Evolutionary conservation across 148 eudicot species (phyloP).

Genomic region (Polygonum aviculare): DNA sequence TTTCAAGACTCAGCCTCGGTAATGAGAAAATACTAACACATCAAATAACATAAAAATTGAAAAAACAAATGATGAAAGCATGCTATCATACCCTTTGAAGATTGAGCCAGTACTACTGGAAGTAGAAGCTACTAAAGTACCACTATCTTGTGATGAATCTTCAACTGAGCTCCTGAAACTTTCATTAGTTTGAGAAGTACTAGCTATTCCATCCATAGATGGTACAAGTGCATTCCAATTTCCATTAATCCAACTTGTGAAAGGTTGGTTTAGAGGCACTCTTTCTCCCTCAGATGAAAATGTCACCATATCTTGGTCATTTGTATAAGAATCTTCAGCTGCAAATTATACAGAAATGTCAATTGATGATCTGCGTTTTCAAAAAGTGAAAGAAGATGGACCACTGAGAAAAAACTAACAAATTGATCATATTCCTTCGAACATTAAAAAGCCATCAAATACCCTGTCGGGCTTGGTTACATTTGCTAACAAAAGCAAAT

Average conservation of each 20-base stretch:
- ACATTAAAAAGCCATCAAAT: neutral
- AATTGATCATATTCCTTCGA: neutral
- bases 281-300: constrained; percentile 30
- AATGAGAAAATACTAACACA: neutral
- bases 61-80: neutral
- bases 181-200: constrained; percentile 21
- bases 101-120: constrained; percentile 47
- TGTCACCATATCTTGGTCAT: constrained; percentile 46
- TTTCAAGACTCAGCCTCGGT: neutral
- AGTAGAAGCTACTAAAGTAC: constrained; percentile 26
- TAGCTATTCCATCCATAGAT: constrained; percentile 14
- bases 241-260: constrained; percentile 21
- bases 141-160: constrained; percentile 29
- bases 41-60: neutral
- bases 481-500: neutral
- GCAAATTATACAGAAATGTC: constrained; percentile 2
- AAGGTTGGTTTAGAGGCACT: constrained; percentile 17
- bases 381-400: neutral
- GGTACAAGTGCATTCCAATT: neutral
- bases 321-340: constrained; percentile 16
- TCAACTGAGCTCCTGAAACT: constrained; percentile 27
- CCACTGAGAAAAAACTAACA: neutral
- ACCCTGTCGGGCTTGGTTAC: neutral
- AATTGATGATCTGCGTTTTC: neutral
- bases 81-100: constrained; percentile 54